Evolutionary conservation across 495 filamentous ascomycete species (phyloP).

Genomic region (Paragyromitra xinjiangensis): DNA sequence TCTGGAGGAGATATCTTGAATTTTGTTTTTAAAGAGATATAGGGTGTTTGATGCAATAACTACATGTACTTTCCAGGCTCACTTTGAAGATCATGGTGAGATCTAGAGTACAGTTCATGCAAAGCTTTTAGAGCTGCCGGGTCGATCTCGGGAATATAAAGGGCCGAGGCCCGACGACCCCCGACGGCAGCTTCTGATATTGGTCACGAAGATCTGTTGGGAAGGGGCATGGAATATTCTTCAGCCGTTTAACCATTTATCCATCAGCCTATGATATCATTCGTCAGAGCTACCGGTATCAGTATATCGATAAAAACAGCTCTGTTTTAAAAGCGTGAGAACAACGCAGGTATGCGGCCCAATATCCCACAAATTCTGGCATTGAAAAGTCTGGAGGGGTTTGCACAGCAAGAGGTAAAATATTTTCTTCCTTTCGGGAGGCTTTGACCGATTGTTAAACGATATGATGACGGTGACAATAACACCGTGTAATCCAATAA

Average conservation of each 20-base stretch:
- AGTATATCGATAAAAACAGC: constrained; percentile 22
- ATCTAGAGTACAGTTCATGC: neutral
- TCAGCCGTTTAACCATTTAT: constrained; percentile 23
- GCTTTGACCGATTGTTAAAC: constrained; percentile 26
- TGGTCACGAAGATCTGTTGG: neutral
- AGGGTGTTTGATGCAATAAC: neutral
- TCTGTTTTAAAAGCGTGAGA: constrained; percentile 30
- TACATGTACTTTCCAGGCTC: no score
- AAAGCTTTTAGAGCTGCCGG: neutral
- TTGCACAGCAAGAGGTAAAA: neutral
- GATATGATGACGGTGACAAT: constrained; percentile 23
- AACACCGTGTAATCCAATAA: constrained; percentile 16
- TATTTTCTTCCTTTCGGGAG: neutral
- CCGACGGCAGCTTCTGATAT: constrained; percentile 4
- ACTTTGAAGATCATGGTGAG: neutral
- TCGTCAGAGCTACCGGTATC: constrained; percentile 13
- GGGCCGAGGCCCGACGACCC: constrained; percentile 30
- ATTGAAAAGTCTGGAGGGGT: neutral
- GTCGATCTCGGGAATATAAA: constrained; percentile 28
- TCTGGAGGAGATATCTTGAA: neutral
- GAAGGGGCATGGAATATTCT: constrained; percentile 7
- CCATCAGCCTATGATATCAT: constrained; percentile 34
- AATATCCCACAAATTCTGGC: constrained; percentile 3
- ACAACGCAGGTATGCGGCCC: constrained; percentile 21
- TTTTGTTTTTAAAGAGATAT: neutral